Evolutionary conservation across 2,329 filamentous ascomycete species (phyloP).

Genomic region (Neonectria neomacrospora): DNA sequence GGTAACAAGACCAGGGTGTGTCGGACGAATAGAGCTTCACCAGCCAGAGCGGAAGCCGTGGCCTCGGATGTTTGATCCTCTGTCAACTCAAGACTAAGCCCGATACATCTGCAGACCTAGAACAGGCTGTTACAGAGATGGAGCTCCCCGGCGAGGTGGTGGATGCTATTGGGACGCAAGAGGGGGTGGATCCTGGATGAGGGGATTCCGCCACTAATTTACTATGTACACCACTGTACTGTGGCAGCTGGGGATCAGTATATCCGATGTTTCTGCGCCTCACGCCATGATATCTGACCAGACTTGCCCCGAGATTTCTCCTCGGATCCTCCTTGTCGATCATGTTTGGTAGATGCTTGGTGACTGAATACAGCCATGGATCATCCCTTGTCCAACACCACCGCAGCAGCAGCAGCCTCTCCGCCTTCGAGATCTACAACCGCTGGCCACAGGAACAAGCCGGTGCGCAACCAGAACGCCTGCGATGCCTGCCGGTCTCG

Average conservation of each 20-base stretch:
- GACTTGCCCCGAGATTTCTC: conserved; percentile 38
- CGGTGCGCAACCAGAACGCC: conserved; percentile 35
- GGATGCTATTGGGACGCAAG: conserved; percentile 20
- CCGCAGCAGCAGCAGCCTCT: background rate
- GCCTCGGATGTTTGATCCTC: background rate
- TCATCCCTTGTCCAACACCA: conserved; percentile 1
- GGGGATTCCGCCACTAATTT: background rate
- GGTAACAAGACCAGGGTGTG: conserved; percentile 3
- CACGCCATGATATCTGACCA: conserved; percentile 1
- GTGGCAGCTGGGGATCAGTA: conserved; percentile 10
- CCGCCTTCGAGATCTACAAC: conserved; percentile 1
- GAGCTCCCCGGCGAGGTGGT: background rate
- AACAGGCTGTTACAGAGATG: background rate
- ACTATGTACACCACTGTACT: too few species aligned
- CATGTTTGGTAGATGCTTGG: background rate
- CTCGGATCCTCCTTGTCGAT: conserved; percentile 20
- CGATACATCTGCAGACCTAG: background rate
- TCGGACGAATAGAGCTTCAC: conserved; percentile 1
- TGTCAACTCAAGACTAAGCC: background rate
- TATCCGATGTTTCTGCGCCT: conserved; percentile 41
- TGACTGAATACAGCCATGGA: conserved; percentile 6
- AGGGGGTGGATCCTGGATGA: conserved; percentile 1
- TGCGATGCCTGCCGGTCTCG: conserved; percentile 41
- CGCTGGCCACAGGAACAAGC: conserved; percentile 9
- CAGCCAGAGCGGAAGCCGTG: background rate